Conservation (phyloP, 1,284 basidiomycete species). For the Ceraceosorus guamensis region DNA sequence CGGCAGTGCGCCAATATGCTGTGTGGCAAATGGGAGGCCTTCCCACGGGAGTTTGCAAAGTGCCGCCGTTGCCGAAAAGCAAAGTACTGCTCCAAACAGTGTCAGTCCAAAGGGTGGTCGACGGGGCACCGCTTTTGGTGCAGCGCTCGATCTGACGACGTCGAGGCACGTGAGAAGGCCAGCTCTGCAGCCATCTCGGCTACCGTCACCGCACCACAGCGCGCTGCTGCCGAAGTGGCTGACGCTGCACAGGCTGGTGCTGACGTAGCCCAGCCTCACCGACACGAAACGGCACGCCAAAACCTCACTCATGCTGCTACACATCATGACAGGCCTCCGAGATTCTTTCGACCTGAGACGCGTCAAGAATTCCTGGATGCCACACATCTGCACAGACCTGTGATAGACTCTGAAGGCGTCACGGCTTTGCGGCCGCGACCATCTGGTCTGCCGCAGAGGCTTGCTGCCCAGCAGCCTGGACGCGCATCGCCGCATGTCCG, state of each 20-base stretch:
- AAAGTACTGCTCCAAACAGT: slow-evolving; percentile 97
- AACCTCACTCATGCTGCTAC: too few species aligned
- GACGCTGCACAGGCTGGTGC: not conserved
- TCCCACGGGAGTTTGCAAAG: slow-evolving; percentile 92
- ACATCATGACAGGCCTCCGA: too few species aligned
- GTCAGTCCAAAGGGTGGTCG: slow-evolving; percentile 93
- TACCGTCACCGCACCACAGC: not conserved
- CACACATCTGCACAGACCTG: too few species aligned
- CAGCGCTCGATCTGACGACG: slow-evolving; percentile 40
- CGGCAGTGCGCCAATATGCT: slow-evolving; percentile 87
- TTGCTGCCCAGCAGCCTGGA: too few species aligned
- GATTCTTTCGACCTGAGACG: too few species aligned
- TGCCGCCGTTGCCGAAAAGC: slow-evolving; percentile 92
- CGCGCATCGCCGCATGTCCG: too few species aligned
- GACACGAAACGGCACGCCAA: too few species aligned
- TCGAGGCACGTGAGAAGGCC: slow-evolving; percentile 27
- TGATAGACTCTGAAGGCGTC: too few species aligned
- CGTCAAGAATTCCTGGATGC: too few species aligned
- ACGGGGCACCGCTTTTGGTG: slow-evolving; percentile 76
- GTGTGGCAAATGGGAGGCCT: slow-evolving; percentile 89
- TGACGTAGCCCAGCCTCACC: too few species aligned
- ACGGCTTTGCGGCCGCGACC: too few species aligned
- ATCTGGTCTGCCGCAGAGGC: too few species aligned
- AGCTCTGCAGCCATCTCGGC: slow-evolving; percentile 2
- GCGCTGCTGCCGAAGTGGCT: not conserved